Base-by-base conservation (phyloP, 768 basidiomycete genomes). In the Pleurotus eryngii region DNA sequence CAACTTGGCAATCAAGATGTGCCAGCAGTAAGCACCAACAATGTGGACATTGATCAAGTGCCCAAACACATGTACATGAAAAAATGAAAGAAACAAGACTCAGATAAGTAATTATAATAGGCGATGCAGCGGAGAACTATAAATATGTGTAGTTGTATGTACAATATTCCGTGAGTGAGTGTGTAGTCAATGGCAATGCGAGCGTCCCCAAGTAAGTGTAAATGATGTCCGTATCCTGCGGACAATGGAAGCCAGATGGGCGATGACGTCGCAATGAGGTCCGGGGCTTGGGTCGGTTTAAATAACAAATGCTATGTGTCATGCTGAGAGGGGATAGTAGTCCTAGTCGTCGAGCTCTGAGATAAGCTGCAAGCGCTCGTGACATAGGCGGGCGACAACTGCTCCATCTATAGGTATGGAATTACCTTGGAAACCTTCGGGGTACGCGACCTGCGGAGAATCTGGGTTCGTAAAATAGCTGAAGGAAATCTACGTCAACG, bases 341-440 rank as follows among this genome's bases (percentile, higher is more conserved):
- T 6, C n/a, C 48, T 49, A 87, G 63, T 87, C 86, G 64, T 88
- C 85, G 15, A 82, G 77, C 68, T 88, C 86, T 42, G 79, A 77
- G 9, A 74, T 67, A 17, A 89, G 73, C 4, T 77, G 77, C 15
- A 91, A 69, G 46, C 86, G 76, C 58, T 86, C 79, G 7, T 78
- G 65, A 60, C 82, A 83, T 17, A 90, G 63, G 8, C 75, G 74
- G 3, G 86, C 88, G 4, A 94, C 89, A 0, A 76, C 75, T 39
- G 75, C 79, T 5, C 86, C 90, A 68, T 94, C 82, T 27, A 97
- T 78, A 2, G 93, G 94, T 58, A 97, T 97, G 11, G 76, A 79
- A 67, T 90, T 93, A 12, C 94, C 81, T 64, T 87, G 89, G 74
- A 97, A 97, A n/a, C 91, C 95, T 40, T 88, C 83, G 0, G 92